Base-by-base conservation (phyloP, 2,329 filamentous ascomycete genomes). In the Colletotrichum horii region DNA sequence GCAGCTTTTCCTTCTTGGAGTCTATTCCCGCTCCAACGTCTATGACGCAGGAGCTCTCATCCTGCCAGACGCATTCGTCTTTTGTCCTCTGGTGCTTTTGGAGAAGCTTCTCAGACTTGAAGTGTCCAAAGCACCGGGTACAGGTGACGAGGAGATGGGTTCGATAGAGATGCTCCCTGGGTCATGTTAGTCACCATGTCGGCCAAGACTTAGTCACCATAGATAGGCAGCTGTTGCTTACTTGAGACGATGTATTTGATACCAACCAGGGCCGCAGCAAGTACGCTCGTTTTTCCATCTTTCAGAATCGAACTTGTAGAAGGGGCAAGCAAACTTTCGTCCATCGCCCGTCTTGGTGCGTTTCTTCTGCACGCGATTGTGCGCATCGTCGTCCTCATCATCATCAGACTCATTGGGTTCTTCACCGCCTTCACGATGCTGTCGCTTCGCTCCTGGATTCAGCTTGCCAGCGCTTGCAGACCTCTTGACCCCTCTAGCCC, bases 161-260 rank as follows among this genome's bases (percentile, higher is more conserved):
- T 2, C 83, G 82, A 28, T 85, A 85, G 0, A 87, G 71, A 70
- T 87, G 85, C 28, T 85, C 84, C 75, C 82, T 83, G 24, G 15
- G 1, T 7, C 1, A 19, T 12, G 26, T 76, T 38, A 71, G 26
- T 43, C 0, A 19, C 38, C 15, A 0, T 14, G 6, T 11, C 3
- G 16, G 26, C 14, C 4, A 58, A 22, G 55, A 61, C 2, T 19
- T 4, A 2, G 3, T 60, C 15, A 8, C 55, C 7, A 4, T 4
- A 19, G 36, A 11, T n/a, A 16, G 55, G 7, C 4, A 11, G 22
- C 2, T 22, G 1, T 22, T 2, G 74, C 81, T 65, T 68, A 84
- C 79, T 87, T 86, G 77, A 86, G 80, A 0, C 84, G 80, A 71
- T 85, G 84, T 1, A 85, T 82, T 7, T 81, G 83, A 0, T 79